Base-by-base conservation (phyloP, 495 filamentous ascomycete genomes). In the Gamarada debralockiae region DNA sequence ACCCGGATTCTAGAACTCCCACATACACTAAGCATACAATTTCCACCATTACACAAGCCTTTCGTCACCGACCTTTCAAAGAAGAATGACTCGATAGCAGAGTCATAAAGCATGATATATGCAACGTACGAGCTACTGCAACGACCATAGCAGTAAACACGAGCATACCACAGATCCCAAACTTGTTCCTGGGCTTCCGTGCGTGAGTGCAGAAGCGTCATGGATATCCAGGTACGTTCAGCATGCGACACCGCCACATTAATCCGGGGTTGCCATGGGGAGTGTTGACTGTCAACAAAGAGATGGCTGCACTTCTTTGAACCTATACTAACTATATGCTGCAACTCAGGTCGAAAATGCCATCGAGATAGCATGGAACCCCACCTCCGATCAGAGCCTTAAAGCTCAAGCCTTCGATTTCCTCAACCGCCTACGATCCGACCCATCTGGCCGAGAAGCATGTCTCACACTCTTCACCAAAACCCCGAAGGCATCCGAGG, bases 351-450 rank as follows among this genome's bases (percentile, higher is more conserved):
- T 96, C 69, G 85, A 90, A 69, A 90, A 86, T 70, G 91, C 91
- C 68, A 92, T 97, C 73, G 80, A 93, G 67, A 90, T 96, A 74
- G 88, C 87, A 71, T 89, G 78, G 75, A 83, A 92, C 69, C 84
- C 88, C 57, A 67, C 74, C 55, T 81, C 89, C 50, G 79, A 89
- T 71, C 81, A 81, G 62, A 70, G 76, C 55, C 80, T 95, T 59
- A 91, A 92, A 67, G 68, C 71, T 27, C 91, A 96, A 76, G 92
- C 92, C 49, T 89, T 90, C 68, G 85, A 93, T 17, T 96, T 87
- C 68, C 75, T 96, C 33, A 86, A 87, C 68, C 88, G 87, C 63
- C 74, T 97, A 56, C 83, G 89, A 36, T 68, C 81, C 60, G 82
- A 95, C 61, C 79, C 87, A 46, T 77, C 84, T 55, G 90, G 82